Percentiles rank a stretch among this genome's conserved stretches.
Evolutionary conservation across 306 rosid genomes (phyloP).

Genomic region (Prunus salicina): DNA sequence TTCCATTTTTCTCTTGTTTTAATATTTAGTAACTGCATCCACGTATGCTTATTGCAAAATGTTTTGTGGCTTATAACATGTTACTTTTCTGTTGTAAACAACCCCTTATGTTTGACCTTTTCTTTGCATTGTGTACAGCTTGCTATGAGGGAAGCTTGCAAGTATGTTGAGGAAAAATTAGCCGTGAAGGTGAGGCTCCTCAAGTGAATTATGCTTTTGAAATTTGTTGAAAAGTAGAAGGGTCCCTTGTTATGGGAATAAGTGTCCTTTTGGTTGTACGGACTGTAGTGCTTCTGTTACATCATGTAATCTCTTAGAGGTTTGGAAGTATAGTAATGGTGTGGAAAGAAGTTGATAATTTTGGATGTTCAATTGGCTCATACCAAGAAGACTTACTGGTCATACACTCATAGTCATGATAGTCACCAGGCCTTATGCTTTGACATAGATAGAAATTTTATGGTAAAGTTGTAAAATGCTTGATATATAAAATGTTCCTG

Average conservation of each 20-base stretch:
- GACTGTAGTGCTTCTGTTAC: background rate
- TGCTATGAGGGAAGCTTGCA: constrained; percentile 98
- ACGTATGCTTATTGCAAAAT: background rate
- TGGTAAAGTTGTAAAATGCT: constrained; percentile 1
- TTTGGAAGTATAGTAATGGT: background rate
- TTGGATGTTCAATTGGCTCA: background rate
- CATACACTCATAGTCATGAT: background rate
- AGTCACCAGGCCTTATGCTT: background rate
- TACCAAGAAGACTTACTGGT: background rate
- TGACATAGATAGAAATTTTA: background rate
- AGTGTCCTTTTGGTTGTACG: background rate
- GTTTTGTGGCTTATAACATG: background rate
- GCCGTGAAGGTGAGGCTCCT: constrained; percentile 62
- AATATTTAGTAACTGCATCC: background rate
- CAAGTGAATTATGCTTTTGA: background rate
- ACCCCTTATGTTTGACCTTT: background rate
- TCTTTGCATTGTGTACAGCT: constrained; percentile 49
- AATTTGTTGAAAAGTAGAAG: constrained; percentile 1
- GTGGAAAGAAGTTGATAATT: background rate
- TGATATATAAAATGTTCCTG: constrained; percentile 5
- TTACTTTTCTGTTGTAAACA: background rate
- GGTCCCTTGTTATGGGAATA: background rate
- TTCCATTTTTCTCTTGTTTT: background rate
- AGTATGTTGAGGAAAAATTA: constrained; percentile 77
- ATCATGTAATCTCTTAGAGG: background rate